Conservation (phyloP, 257 asterid species). For the Anisodus acutangulus region DNA sequence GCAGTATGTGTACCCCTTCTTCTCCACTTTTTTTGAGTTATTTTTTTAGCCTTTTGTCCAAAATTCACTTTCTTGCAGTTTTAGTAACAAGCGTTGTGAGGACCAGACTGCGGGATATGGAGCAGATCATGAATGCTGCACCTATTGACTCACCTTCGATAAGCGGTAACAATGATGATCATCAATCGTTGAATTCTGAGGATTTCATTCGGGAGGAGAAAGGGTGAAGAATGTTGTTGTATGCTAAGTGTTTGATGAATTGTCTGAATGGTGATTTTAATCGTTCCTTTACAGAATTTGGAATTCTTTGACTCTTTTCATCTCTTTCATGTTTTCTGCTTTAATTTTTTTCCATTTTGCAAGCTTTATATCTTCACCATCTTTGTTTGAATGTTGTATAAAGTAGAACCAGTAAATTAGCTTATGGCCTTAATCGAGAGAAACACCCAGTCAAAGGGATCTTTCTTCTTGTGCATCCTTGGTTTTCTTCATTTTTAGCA, state of each 20-base stretch:
- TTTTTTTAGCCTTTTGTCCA: not conserved
- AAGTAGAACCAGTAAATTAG: not conserved
- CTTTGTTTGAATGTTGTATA: not conserved
- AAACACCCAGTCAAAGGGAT: not conserved
- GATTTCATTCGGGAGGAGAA: constrained; percentile 41
- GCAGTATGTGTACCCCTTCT: constrained; percentile 43
- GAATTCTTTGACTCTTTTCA: not conserved
- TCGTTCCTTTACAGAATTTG: not conserved
- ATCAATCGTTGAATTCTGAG: constrained; percentile 28
- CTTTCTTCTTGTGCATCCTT: not conserved
- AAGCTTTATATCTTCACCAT: not conserved
- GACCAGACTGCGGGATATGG: constrained; percentile 71
- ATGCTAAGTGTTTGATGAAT: constrained; percentile 35
- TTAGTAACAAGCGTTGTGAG: constrained; percentile 62
- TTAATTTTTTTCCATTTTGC: not conserved
- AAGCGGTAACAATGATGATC: not conserved
- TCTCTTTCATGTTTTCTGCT: not conserved
- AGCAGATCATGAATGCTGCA: constrained; percentile 47
- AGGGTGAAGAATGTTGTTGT: not conserved
- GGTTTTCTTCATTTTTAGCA: not conserved
- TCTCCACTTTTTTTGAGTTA: not conserved
- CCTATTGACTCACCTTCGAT: constrained; percentile 28
- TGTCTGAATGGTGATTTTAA: constrained; percentile 27
- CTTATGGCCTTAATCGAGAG: not conserved
- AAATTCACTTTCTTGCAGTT: constrained; percentile 40